These are phyloP conservation scores for Penicillium sp. DNA, from an alignment of 2,329 filamentous ascomycete species.

Conservation along the genomic window DNA sequence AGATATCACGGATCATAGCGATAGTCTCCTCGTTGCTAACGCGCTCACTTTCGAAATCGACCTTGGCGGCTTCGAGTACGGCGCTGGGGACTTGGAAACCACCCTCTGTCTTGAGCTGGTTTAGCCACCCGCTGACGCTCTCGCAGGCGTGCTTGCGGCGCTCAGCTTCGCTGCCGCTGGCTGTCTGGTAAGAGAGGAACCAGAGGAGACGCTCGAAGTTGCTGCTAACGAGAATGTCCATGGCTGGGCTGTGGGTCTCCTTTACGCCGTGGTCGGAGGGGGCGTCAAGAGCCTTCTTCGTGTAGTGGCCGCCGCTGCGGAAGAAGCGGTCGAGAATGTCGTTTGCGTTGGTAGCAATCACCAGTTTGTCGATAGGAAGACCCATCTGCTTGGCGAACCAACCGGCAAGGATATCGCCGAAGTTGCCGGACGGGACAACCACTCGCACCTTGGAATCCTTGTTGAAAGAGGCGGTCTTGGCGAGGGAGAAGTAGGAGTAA, in stretches of 20 bases:
- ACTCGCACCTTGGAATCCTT: slow-evolving; percentile 65
- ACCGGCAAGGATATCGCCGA: slow-evolving; percentile 83
- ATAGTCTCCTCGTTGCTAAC: slow-evolving; percentile 65
- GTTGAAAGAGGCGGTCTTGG: slow-evolving; percentile 58
- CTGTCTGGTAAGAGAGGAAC: slow-evolving; percentile 77
- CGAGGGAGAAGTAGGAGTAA: slow-evolving; percentile 82
- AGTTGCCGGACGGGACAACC: slow-evolving; percentile 93
- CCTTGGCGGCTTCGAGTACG: slow-evolving; percentile 67
- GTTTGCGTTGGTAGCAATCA: slow-evolving; percentile 95
- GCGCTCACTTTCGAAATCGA: slow-evolving; percentile 76
- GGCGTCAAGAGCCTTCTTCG: slow-evolving; percentile 66
- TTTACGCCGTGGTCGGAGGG: slow-evolving; percentile 43
- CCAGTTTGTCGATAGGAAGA: slow-evolving; percentile 79
- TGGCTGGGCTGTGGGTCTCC: slow-evolving; percentile 89
- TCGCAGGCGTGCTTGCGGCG: slow-evolving; percentile 59
- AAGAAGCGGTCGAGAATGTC: slow-evolving; percentile 96
- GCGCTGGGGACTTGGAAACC: slow-evolving; percentile 77
- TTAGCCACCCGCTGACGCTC: slow-evolving; percentile 74
- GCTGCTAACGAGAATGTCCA: slow-evolving; percentile 95
- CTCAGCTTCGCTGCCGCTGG: slow-evolving; percentile 42
- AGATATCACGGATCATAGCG: slow-evolving; percentile 61
- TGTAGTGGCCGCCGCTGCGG: slow-evolving; percentile 76
- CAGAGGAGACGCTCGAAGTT: slow-evolving; percentile 96
- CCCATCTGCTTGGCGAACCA: slow-evolving; percentile 93
- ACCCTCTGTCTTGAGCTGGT: slow-evolving; percentile 73